Base-by-base conservation (phyloP, 2,329 filamentous ascomycete species). In the Aureobasidium pullulans region DNA sequence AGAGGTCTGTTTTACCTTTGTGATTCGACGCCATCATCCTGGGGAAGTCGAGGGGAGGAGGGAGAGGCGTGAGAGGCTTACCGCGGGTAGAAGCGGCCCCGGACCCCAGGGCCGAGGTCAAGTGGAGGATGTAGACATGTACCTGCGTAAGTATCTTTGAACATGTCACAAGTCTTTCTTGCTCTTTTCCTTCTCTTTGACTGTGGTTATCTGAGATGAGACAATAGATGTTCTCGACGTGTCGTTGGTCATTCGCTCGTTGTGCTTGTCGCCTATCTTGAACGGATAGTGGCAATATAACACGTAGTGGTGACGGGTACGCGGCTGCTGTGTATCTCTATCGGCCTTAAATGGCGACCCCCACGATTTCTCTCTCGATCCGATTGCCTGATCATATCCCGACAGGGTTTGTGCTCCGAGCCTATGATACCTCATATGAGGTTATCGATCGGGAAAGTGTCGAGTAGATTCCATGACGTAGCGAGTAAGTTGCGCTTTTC, bases 71-170 rank as follows among this genome's bases (percentile, higher is more conserved):
- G 47, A 16, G 39, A 29, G 53, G 37, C 49, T 40, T 42, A 37
- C 6, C 28, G 39, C 50, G 50, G 50, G n/a, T 42, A 34, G 50
- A 43, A 42, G 50, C 50, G 50, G 37, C 50, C 50, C 50, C 49
- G 13, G 49, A 53, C 49, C 16, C 37, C 32, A 54, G 39, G 28
- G 2, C 23, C 42, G 19, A 28, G 29, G 15, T 11, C 28, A 23
- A 16, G 36, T 9, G 13, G 49, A 13, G 32, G 32, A 52, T 16
- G 23, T 15, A 40, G 10, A 49, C 11, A 49, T 6, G 47, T 40
- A 16, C 37, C 49, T 40, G 36, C 23, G 8, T 52, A 13, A 36
- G 39, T 15, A 23, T 23, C 29, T 16, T 15, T 11, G 23, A 42
- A 52, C 49, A 40, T 42, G 49, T 52, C 34, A 39, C 34, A 16